phyloP scores from a whole-genome alignment of 1,139 yeast species.

The Groenewaldozyma sp. region DNA sequence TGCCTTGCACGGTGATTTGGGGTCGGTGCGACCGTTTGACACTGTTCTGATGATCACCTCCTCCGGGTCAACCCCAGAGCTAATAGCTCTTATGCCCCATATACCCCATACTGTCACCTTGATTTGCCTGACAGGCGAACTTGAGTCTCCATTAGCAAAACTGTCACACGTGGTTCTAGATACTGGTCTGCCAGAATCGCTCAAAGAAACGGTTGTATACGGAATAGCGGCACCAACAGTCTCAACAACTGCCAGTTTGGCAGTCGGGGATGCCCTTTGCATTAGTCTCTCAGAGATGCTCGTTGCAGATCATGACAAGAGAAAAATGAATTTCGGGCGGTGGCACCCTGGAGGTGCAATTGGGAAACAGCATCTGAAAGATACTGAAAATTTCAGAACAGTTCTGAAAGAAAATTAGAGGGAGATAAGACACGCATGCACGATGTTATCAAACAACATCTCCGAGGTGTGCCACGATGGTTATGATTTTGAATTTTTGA shows the following conservation, averaged over 20 bases:
- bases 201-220: slow-evolving; percentile 56
- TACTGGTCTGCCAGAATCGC: slow-evolving; percentile 51
- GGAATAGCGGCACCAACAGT: slow-evolving; percentile 88
- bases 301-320: slow-evolving; percentile 43
- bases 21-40: slow-evolving; percentile 55
- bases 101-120: slow-evolving; percentile 45
- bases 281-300: slow-evolving; percentile 63
- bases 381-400: too few relatives aligned
- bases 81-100: slow-evolving; percentile 51
- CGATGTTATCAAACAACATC: too few relatives aligned
- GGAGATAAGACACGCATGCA: too few relatives aligned
- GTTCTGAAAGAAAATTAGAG: too few relatives aligned
- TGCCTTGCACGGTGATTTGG: slow-evolving; percentile 87
- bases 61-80: slow-evolving; percentile 78
- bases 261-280: slow-evolving; percentile 70
- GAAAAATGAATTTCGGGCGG: slow-evolving; percentile 51
- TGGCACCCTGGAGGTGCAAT: slow-evolving; percentile 91
- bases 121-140: slow-evolving; percentile 54
- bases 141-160: slow-evolving; percentile 38
- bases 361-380: slow-evolving; percentile 32
- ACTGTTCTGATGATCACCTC: slow-evolving; percentile 62
- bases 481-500: too few relatives aligned
- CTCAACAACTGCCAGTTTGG: slow-evolving; percentile 66
- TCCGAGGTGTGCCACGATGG: too few relatives aligned
- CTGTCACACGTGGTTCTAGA: slow-evolving; percentile 45